phyloP scores from a whole-genome alignment of 73 alveolate genomes.

The Paramecium sonneborni region DNA sequence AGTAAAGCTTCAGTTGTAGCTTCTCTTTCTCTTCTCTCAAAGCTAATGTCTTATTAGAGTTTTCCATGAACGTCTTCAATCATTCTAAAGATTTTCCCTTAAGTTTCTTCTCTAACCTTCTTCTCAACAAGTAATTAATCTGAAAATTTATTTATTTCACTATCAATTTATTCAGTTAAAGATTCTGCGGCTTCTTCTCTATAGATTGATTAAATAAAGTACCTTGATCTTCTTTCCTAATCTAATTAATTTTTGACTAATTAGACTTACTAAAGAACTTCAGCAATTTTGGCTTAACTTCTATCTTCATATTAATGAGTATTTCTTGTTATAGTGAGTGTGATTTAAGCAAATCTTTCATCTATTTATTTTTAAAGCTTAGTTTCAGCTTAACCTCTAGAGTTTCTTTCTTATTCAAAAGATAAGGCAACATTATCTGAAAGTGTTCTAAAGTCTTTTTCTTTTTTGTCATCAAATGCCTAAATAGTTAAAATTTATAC shows the following conservation, averaged over 20 bases:
- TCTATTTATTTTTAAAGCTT: not conserved
- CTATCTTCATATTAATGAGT: slow-evolving; percentile 48
- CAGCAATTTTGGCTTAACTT: slow-evolving; percentile 34
- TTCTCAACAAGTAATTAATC: slow-evolving; percentile 1
- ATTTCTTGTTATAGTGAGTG: slow-evolving; percentile 18
- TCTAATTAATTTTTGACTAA: slow-evolving; percentile 21
- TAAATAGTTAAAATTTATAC: not conserved
- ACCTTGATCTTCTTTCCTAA: slow-evolving; percentile 30
- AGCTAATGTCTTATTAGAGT: not conserved
- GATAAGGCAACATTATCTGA: slow-evolving; percentile 30
- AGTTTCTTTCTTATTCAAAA: slow-evolving; percentile 23
- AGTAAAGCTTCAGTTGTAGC: slow-evolving; percentile 47
- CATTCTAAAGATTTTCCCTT: slow-evolving; percentile 50
- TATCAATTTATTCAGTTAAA: slow-evolving; percentile 24
- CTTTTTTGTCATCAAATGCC: slow-evolving; percentile 51
- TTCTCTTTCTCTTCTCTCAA: slow-evolving; percentile 44
- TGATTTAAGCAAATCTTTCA: slow-evolving; percentile 45
- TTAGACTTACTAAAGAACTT: slow-evolving; percentile 18
- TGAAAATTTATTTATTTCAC: slow-evolving; percentile 37
- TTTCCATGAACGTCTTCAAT: slow-evolving; percentile 55
- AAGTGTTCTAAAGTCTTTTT: slow-evolving; percentile 36
- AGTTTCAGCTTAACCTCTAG: not conserved
- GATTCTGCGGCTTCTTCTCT: slow-evolving; percentile 19
- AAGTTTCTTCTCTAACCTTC: slow-evolving; percentile 50
- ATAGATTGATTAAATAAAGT: not conserved